A percentile compares a stretch with the other conserved stretches of the same genome.
phyloP scores from a whole-genome alignment of 2,329 filamentous ascomycete genomes.

The Scopulariopsis brevicaulis region DNA sequence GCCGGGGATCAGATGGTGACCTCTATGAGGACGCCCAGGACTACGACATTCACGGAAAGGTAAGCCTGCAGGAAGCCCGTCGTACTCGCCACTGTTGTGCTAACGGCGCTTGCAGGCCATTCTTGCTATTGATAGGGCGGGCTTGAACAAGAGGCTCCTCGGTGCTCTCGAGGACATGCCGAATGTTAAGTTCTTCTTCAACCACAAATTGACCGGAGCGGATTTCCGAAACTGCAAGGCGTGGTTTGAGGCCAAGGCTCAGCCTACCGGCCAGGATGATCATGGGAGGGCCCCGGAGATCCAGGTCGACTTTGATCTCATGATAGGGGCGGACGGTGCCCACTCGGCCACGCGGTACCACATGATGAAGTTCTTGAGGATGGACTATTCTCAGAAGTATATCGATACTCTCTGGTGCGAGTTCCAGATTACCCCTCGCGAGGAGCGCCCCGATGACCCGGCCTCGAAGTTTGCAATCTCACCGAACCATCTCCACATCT shows the following conservation, averaged over 20 bases:
- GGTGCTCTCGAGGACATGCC: conserved; percentile 73
- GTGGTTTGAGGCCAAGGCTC: conserved; percentile 63
- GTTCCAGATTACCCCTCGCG: conserved; percentile 60
- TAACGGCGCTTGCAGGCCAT: conserved; percentile 47
- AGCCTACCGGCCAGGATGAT: not conserved
- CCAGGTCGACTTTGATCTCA: conserved; percentile 77
- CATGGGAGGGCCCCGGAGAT: conserved; percentile 51
- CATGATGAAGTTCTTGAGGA: conserved; percentile 86
- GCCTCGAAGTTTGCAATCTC: conserved; percentile 61
- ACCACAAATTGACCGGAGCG: conserved; percentile 83
- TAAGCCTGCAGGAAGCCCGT: conserved; percentile 27
- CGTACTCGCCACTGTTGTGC: conserved; percentile 35
- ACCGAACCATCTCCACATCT: conserved; percentile 92
- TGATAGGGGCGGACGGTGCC: conserved; percentile 91
- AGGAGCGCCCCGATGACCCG: conserved; percentile 16
- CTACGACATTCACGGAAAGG: conserved; percentile 82
- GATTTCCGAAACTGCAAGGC: conserved; percentile 71
- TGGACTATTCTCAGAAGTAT: conserved; percentile 90
- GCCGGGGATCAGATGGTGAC: conserved; percentile 48
- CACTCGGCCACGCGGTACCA: conserved; percentile 87
- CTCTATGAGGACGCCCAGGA: conserved; percentile 75
- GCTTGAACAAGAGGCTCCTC: conserved; percentile 72
- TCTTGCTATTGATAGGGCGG: conserved; percentile 73
- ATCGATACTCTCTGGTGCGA: conserved; percentile 98
- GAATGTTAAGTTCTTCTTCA: conserved; percentile 88